Conservation (phyloP, 371 early-diverging fungal genomes). For the Phascolomyces articulosus region DNA sequence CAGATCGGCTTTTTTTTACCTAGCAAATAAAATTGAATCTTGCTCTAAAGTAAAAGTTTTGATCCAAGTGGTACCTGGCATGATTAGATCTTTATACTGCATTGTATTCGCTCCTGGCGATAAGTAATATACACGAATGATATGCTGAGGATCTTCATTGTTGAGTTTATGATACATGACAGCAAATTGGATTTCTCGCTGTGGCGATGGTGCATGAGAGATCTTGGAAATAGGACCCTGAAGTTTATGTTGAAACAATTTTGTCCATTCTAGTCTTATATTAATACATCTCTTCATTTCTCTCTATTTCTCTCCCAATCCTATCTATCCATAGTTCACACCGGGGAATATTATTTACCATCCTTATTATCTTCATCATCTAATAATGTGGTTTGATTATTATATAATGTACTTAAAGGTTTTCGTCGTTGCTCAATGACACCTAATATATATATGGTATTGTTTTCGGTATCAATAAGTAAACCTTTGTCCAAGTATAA, state of each 20-base stretch:
- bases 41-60: conserved; percentile 35
- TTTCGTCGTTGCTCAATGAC: conserved; percentile 11
- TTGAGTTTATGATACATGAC: conserved; percentile 41
- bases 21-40: conserved; percentile 33
- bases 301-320: no score
- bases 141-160: conserved; percentile 34
- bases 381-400: conserved; percentile 2
- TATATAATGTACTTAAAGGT: conserved; percentile 13
- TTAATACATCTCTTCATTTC: not conserved
- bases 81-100: conserved; percentile 38
- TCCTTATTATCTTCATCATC: not conserved
- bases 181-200: conserved; percentile 22
- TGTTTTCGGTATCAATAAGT: no score
- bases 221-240: conserved; percentile 33
- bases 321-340: no score
- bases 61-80: conserved; percentile 47
- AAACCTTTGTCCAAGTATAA: no score
- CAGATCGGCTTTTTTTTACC: no score
- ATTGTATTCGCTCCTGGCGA: conserved; percentile 13
- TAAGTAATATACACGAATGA: conserved; percentile 40
- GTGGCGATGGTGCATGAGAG: conserved; percentile 17
- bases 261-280: conserved; percentile 24
- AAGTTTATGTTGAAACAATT: conserved; percentile 30
- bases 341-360: no score
- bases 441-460: not conserved